These are phyloP conservation scores for Fraxinus pennsylvanica DNA, from an alignment of 257 asterid genomes.

Conservation along the genomic window DNA sequence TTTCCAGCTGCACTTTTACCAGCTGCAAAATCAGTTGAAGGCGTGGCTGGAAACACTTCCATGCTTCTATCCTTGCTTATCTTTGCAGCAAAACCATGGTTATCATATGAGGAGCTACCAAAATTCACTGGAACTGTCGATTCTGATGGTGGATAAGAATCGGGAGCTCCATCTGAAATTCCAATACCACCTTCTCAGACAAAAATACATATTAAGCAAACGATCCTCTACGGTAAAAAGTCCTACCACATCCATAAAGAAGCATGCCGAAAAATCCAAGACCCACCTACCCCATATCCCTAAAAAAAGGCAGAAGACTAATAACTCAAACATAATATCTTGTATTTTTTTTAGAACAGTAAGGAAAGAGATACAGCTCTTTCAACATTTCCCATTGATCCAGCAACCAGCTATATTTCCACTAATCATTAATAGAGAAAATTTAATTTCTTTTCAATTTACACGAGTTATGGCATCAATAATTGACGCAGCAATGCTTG, in stretches of 20 bases:
- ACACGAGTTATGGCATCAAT: neutral
- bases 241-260: neutral
- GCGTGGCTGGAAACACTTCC: constrained; percentile 51
- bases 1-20: constrained; percentile 58
- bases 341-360: neutral
- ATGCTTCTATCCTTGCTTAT: constrained; percentile 60
- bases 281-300: neutral
- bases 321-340: neutral
- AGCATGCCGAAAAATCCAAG: neutral
- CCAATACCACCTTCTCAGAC: constrained; percentile 26
- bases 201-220: constrained; percentile 16
- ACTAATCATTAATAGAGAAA: neutral
- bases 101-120: constrained; percentile 67
- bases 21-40: constrained; percentile 54
- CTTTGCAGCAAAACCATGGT: constrained; percentile 64
- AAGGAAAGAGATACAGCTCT: neutral
- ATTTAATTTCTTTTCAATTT: neutral
- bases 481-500: neutral
- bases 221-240: constrained; percentile 9
- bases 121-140: constrained; percentile 64
- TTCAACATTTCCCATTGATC: neutral
- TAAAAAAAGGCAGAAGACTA: neutral
- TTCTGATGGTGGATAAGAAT: constrained; percentile 62
- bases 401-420: constrained; percentile 6
- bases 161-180: constrained; percentile 59